phyloP scores from a whole-genome alignment of 140 eudicot genomes.

The Senecio squalidus region DNA sequence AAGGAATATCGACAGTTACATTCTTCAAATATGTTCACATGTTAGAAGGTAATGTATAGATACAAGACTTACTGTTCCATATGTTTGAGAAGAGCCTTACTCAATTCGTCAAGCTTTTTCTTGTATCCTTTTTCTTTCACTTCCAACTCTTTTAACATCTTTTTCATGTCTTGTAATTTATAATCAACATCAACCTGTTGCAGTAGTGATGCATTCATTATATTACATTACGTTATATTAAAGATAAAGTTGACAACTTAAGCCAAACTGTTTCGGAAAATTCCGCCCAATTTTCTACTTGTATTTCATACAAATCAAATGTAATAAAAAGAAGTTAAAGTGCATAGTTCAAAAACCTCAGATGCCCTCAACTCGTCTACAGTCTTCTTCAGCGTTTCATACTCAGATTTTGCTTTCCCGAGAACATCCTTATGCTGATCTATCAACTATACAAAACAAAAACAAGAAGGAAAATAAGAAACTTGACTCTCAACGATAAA shows the following conservation, averaged over 20 bases:
- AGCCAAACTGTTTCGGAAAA: not conserved
- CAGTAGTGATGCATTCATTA: not conserved
- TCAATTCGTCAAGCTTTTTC: slow-evolving; percentile 70
- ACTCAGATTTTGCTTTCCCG: slow-evolving; percentile 72
- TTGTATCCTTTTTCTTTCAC: slow-evolving; percentile 74
- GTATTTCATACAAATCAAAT: not conserved
- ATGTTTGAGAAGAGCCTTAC: slow-evolving; percentile 49
- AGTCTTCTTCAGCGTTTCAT: slow-evolving; percentile 63
- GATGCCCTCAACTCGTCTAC: slow-evolving; percentile 82
- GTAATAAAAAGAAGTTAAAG: not conserved
- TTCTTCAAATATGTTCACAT: not conserved
- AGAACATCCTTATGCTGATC: slow-evolving; percentile 75
- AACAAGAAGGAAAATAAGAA: not conserved
- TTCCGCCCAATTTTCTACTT: not conserved
- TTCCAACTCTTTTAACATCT: slow-evolving; percentile 71
- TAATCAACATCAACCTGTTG: slow-evolving; percentile 91
- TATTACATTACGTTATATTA: not conserved
- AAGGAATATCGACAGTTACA: not conserved
- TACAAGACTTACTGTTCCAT: slow-evolving; percentile 77
- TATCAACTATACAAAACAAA: slow-evolving; percentile 29
- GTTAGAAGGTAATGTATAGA: not conserved
- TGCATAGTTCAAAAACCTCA: slow-evolving; percentile 46
- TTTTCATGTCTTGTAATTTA: slow-evolving; percentile 88
- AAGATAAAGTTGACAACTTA: not conserved
- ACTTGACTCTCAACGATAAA: not conserved